Evolutionary conservation across 1,139 yeast species (phyloP).

Genomic region (Zygotorulaspora mrakii): DNA sequence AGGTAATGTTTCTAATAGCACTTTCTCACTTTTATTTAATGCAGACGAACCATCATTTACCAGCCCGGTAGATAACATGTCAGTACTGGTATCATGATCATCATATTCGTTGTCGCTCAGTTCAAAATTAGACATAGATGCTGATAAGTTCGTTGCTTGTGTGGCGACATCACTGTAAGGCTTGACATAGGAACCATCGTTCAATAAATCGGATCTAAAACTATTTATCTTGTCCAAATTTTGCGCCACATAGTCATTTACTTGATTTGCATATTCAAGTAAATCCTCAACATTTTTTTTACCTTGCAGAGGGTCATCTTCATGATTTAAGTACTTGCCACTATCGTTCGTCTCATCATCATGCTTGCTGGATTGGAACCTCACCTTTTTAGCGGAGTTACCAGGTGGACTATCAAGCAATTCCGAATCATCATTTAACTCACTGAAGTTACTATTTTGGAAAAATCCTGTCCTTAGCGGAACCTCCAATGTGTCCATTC

Average conservation of each 20-base stretch:
- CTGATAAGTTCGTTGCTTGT: conserved; percentile 26
- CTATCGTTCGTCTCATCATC: conserved; percentile 5
- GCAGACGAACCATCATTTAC: not conserved
- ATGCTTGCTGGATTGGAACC: conserved; percentile 23
- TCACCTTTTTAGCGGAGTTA: conserved; percentile 22
- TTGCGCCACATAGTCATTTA: conserved; percentile 30
- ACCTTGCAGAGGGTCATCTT: conserved; percentile 15
- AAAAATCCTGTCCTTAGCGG: conserved; percentile 26
- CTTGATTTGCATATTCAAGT: conserved; percentile 31
- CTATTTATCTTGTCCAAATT: conserved; percentile 28
- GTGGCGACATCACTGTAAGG: conserved; percentile 26
- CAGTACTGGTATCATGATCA: conserved; percentile 13
- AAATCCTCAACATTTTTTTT: conserved; percentile 32
- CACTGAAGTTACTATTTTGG: conserved; percentile 26
- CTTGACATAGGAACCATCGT: conserved; percentile 15
- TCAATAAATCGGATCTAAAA: conserved; percentile 23
- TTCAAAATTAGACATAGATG: conserved; percentile 34
- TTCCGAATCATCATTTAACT: conserved; percentile 20
- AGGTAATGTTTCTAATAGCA: conserved; percentile 9
- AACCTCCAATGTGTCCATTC: conserved; percentile 23
- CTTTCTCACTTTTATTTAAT: conserved; percentile 7
- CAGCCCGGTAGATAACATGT: conserved; percentile 1
- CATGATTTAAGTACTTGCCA: no score
- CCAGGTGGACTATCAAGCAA: conserved; percentile 7
- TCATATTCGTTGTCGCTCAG: conserved; percentile 30